Evolutionary conservation across 768 basidiomycete species (phyloP), one percentile per base, ranked within the genome.

Genomic region (Mycena kentingensis): DNA sequence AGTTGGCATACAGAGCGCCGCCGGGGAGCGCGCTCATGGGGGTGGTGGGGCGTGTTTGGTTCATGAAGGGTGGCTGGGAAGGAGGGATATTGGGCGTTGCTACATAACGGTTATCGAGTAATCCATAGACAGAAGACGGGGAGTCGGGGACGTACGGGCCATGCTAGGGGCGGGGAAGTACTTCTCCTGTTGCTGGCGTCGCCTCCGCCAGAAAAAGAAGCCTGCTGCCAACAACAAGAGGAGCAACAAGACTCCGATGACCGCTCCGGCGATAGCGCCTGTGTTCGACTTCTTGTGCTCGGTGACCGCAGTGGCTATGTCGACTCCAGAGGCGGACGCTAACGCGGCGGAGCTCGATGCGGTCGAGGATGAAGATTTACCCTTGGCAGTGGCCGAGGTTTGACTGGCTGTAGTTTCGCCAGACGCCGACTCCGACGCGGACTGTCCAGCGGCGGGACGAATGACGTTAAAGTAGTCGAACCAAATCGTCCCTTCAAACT

Each of bases 401-500:
- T 5, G 31, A 11, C 63, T 50, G 18, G 46, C n/a, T 18, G 44
- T 7, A n/a, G n/a, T n/a, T n/a, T n/a, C n/a, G n/a, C n/a, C n/a
- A n/a, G n/a, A n/a, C n/a, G n/a, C n/a, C n/a, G n/a, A n/a, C n/a
- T n/a, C n/a, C n/a, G n/a, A n/a, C n/a, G n/a, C n/a, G n/a, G 61
- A 51, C 18, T 58, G 49, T 19, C 59, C 31, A 29, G 63, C 61
- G 25, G 62, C 63, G 5, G 21, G 34, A 12, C 18, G 24, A 3
- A 52, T 61, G 2, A 69, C 67, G 12, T 63, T 49, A 49, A 76
- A 76, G 52, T 71, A 74, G 41, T 76, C 74, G 51, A 74, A 74
- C 74, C 74, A 74, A 19, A 76, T 63, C 0, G 74, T 74, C 1
- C 73, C 74, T 57, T 76, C 74, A 4, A 60, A 60, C 1, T 65